These are phyloP conservation scores for Lenzites betulinus DNA, from an alignment of 768 basidiomycete species.

Conservation along the genomic window DNA sequence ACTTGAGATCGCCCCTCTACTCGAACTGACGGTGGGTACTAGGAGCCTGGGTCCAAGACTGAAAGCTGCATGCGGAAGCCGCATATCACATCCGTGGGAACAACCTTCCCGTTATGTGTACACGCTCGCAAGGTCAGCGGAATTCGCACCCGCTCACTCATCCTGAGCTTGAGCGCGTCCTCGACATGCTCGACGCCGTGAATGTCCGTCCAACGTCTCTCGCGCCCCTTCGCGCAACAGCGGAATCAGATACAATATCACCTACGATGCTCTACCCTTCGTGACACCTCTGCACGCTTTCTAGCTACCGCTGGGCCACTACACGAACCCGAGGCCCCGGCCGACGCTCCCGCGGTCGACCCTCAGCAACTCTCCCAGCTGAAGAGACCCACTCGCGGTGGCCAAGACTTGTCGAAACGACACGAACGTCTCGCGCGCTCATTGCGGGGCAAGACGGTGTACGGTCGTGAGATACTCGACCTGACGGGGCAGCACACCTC, in stretches of 20 bases:
- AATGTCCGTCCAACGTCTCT: conserved; percentile 15
- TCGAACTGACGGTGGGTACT: no score
- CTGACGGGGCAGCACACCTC: neutral
- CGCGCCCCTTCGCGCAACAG: conserved; percentile 4
- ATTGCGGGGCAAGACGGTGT: conserved; percentile 45
- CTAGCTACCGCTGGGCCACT: conserved; percentile 8
- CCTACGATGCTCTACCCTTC: neutral
- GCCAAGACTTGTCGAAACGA: conserved; percentile 61
- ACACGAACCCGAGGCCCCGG: neutral
- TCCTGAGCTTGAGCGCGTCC: conserved; percentile 7
- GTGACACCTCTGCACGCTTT: neutral
- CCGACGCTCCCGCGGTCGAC: conserved; percentile 3
- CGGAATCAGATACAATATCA: neutral
- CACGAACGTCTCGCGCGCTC: conserved; percentile 58
- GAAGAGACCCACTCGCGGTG: conserved; percentile 42
- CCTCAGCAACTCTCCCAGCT: neutral
- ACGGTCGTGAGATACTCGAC: conserved; percentile 21
- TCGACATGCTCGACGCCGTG: conserved; percentile 21
- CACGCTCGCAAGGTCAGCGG: neutral
- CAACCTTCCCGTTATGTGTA: neutral
- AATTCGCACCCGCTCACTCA: neutral
- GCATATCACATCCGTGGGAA: conserved; percentile 13
- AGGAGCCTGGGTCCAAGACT: no score
- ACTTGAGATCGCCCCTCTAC: no score
- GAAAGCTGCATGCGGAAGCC: conserved; percentile 7